Evolutionary conservation across 495 filamentous ascomycete species (phyloP).

Genomic region (Neurospora africana): DNA sequence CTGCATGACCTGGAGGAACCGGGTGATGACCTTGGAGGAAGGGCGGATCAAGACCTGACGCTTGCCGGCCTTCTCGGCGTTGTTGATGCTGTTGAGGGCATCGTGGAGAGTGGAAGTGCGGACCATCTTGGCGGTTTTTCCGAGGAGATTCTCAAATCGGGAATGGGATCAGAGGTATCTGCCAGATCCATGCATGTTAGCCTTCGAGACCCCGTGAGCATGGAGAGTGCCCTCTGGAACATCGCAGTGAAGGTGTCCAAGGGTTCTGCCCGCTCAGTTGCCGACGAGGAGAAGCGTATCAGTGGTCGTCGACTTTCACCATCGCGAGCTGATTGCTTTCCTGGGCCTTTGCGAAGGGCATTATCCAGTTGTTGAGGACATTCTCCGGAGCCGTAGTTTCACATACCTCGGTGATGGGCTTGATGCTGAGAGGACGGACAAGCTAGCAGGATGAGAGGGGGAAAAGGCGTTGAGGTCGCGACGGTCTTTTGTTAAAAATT

Average conservation of each 20-base stretch:
- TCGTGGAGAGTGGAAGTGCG: slow-evolving; percentile 98
- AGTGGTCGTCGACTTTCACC: slow-evolving; percentile 6
- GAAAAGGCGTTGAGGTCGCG: not conserved
- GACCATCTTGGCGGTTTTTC: slow-evolving; percentile 74
- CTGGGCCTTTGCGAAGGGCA: slow-evolving; percentile 39
- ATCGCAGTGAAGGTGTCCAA: slow-evolving; percentile 28
- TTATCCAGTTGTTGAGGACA: slow-evolving; percentile 25
- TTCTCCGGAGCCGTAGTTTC: slow-evolving; percentile 10
- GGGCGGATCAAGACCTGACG: slow-evolving; percentile 95
- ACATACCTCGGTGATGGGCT: not conserved
- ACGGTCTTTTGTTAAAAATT: not conserved
- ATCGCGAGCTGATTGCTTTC: slow-evolving; percentile 35
- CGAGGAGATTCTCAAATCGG: slow-evolving; percentile 70
- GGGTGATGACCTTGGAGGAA: slow-evolving; percentile 97
- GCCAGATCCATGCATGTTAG: slow-evolving; percentile 46
- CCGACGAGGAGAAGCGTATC: slow-evolving; percentile 68
- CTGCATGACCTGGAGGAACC: slow-evolving; percentile 98
- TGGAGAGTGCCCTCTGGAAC: slow-evolving; percentile 77
- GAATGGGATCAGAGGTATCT: slow-evolving; percentile 66
- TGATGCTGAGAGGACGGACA: not conserved
- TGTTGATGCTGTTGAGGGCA: slow-evolving; percentile 99
- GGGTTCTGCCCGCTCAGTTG: slow-evolving; percentile 90
- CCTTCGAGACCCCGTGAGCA: slow-evolving; percentile 70
- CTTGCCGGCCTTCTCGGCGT: slow-evolving; percentile 98
- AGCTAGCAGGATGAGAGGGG: not conserved